These are phyloP conservation scores for Apium graveolens DNA, from an alignment of 129 eudicot species.

Conservation along the genomic window DNA sequence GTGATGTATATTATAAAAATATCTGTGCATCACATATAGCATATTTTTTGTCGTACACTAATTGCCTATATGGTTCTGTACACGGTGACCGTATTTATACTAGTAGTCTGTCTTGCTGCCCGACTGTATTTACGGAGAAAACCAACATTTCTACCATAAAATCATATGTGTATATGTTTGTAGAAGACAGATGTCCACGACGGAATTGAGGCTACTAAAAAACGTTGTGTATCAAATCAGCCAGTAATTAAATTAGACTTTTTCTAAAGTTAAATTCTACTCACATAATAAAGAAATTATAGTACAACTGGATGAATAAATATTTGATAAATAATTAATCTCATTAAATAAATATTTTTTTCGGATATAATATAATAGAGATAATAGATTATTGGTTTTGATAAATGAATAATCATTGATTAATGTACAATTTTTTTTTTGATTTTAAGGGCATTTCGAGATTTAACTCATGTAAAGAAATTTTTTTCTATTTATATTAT, in stretches of 20 bases:
- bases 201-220: neutral
- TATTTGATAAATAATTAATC: too few species aligned
- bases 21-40: neutral
- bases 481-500: too few species aligned
- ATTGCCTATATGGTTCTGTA: neutral
- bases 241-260: neutral
- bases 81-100: constrained; percentile 2
- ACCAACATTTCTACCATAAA: neutral
- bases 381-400: too few species aligned
- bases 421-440: too few species aligned
- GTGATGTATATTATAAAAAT: neutral
- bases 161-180: neutral
- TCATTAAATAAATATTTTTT: too few species aligned
- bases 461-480: too few species aligned
- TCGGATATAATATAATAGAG: too few species aligned
- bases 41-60: neutral
- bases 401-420: too few species aligned
- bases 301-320: too few species aligned
- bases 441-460: too few species aligned
- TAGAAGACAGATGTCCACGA: neutral
- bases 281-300: too few species aligned
- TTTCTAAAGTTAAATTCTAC: too few species aligned
- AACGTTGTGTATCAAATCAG: neutral
- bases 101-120: neutral
- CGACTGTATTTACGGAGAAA: neutral